phyloP scores from a whole-genome alignment of 192 early-diverging fungal species.

The Rhizophagus clarus region DNA sequence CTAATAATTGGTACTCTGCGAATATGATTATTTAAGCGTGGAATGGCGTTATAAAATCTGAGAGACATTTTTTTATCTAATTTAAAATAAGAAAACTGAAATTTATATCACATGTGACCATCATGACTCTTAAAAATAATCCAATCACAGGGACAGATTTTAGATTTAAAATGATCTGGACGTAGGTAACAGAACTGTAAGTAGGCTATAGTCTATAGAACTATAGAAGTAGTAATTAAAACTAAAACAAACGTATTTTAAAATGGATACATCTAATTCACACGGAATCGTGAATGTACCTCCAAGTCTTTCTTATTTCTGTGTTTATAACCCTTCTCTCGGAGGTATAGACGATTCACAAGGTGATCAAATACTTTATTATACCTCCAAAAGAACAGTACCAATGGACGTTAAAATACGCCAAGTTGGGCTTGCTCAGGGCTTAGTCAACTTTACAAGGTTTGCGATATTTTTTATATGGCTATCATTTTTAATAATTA shows the following conservation, averaged over 20 bases:
- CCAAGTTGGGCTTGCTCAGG: conserved; percentile 74
- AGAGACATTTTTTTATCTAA: not conserved
- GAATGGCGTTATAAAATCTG: not conserved
- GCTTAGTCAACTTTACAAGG: conserved; percentile 69
- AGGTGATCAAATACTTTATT: conserved; percentile 77
- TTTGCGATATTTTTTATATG: conserved; percentile 29
- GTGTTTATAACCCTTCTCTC: conserved; percentile 72
- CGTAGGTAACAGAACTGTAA: too few relatives aligned
- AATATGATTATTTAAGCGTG: not conserved
- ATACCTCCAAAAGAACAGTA: conserved; percentile 66
- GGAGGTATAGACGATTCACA: conserved; percentile 68
- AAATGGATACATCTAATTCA: not conserved
- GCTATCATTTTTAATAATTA: not conserved
- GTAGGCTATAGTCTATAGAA: too few relatives aligned
- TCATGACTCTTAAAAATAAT: too few relatives aligned
- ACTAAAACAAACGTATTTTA: too few relatives aligned
- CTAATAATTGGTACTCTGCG: not conserved
- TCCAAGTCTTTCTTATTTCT: conserved; percentile 67
- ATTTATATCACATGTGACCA: too few relatives aligned
- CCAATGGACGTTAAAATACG: conserved; percentile 75
- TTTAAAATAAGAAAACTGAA: too few relatives aligned
- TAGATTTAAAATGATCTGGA: too few relatives aligned
- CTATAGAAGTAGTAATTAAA: too few relatives aligned
- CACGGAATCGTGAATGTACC: conserved; percentile 19
- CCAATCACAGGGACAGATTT: too few relatives aligned